Evolutionary conservation across 73 alveolate genomes (phyloP), one percentile per base, ranked within the genome.

Genomic region (Chromera velia): DNA sequence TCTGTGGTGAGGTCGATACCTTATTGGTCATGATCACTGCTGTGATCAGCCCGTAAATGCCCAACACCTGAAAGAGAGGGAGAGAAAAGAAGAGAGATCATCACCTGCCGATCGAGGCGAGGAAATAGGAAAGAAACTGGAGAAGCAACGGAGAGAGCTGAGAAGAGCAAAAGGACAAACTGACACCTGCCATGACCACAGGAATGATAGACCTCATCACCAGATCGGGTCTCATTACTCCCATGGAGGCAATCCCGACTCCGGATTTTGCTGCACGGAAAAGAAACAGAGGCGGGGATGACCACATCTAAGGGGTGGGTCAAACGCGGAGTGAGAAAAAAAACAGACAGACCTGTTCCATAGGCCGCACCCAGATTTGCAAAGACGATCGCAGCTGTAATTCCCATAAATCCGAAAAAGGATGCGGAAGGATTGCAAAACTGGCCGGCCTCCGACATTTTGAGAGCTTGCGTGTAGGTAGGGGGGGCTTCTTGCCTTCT

Each of bases 111-210:
- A n/a, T n/a, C n/a, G n/a, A n/a, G n/a, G n/a, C n/a, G n/a, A n/a
- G n/a, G n/a, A n/a, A 18, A 9, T 45, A 10, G 9, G 63, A 18
- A 45, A 10, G 63, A 18, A 45, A 18, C 18, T 45, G 63, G 63
- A 45, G 63, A 10, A 10, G 63, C 9, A 18, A 18, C 63, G 28
- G 1, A 24, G 26, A 27, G 67, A 24, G 67, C n/a, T 24, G 67
- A 24, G 19, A 24, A 6, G 67, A 9, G 75, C 17, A 47, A 78
- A 79, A 78, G 67, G 80, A 98, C 99, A 90, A 96, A n/a, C n/a
- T 82, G 86, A 96, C 96, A 88, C 99, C 99, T 48, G 99, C 99
- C 99, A 96, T 96, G 90, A 96, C 98, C 81, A 96, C 97, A 28
- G 99, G 99, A 70, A 96, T 95, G 88, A 96, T 94, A 74, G 98